Evolutionary conservation across 2,329 filamentous ascomycete species (phyloP).

Genomic region (Aspergillus ochraceoroseus): DNA sequence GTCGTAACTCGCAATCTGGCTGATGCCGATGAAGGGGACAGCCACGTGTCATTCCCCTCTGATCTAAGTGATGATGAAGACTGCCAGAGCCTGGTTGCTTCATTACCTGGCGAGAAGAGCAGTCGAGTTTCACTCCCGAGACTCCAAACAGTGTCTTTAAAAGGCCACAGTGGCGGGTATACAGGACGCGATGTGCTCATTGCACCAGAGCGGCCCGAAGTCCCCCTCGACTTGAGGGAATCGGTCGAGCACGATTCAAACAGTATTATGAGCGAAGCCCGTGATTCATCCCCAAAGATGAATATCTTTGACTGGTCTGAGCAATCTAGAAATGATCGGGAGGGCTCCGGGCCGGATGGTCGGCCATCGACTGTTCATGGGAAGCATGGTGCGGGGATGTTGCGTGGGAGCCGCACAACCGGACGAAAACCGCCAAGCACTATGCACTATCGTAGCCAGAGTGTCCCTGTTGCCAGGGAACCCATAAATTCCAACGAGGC

Average conservation of each 20-base stretch:
- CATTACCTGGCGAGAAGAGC: conserved; percentile 25
- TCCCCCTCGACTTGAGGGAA: conserved; percentile 6
- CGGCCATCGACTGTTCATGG: conserved; percentile 61
- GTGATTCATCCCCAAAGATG: conserved; percentile 44
- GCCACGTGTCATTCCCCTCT: conserved; percentile 22
- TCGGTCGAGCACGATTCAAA: conserved; percentile 15
- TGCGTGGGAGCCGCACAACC: conserved; percentile 53
- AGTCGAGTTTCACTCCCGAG: conserved; percentile 8
- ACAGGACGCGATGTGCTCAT: conserved; percentile 8
- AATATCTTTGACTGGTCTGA: conserved; percentile 64
- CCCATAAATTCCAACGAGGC: conserved; percentile 46
- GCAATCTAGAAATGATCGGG: conserved; percentile 52
- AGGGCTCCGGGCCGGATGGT: conserved; percentile 49
- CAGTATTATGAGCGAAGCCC: conserved; percentile 22
- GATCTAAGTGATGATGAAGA: conserved; percentile 28
- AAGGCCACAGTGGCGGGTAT: conserved; percentile 4
- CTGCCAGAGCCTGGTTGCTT: conserved; percentile 27
- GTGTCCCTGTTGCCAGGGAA: conserved; percentile 57
- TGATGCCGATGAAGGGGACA: conserved; percentile 17
- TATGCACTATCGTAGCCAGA: conserved; percentile 61
- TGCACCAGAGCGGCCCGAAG: conserved; percentile 1
- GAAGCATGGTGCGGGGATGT: conserved; percentile 54
- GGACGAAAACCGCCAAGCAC: conserved; percentile 56
- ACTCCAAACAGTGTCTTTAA: conserved; percentile 11
- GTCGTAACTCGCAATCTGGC: conserved; percentile 11